Evolutionary conservation across 805 yeast genomes (phyloP), one percentile per base, ranked within the genome.

Genomic region (Clavispora santaluciae): DNA sequence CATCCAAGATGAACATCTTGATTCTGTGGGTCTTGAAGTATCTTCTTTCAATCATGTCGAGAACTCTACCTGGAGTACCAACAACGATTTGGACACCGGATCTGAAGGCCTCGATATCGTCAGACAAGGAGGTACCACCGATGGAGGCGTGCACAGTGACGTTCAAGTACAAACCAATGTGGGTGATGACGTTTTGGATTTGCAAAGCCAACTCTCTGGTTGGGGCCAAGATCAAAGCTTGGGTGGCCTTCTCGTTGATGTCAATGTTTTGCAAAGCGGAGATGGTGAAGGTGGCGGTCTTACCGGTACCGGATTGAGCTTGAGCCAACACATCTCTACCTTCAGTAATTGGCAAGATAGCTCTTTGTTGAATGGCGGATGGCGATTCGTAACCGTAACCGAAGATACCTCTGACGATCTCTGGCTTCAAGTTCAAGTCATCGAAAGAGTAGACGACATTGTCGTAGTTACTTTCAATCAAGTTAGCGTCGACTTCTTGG

Each of bases 11-110:
- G 71, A 93, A 79, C 95, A 93, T 88, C 75, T 89, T 88, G 59
- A 93, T 76, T 66, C 82, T 76, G 57, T 86, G 79, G 50, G 95
- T 83, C 63, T 73, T 81, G 68, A 93, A 81, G 70, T 73, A 75
- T 59, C 95, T 78, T 65, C 97, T 81, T 69, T 86, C 86, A 62
- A 93, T 90, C 91, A 93, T 88, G 68, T 93, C 98, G 59, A 74
- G 79, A 50, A 93, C 97, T 73, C 99, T 82, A 61, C 99, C 99
- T 56, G 99, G 99, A 45, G 99, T 93, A 63, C 98, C 99, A 57
- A 89, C 91, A 44, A 93, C 95, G 44, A 91, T 78, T 72, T 91
- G 97, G 51, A 86, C 95, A 54, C 95, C 95, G 50, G 79, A 78
- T 58, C 78, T 76, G 63, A 93, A 78, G 52, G 86, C 88, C 64